A percentile compares a stretch with the other conserved stretches of the same genome.
Conservation (phyloP, 192 early-diverging fungal genomes). For the Phlyctochytrium planicorne region DNA sequence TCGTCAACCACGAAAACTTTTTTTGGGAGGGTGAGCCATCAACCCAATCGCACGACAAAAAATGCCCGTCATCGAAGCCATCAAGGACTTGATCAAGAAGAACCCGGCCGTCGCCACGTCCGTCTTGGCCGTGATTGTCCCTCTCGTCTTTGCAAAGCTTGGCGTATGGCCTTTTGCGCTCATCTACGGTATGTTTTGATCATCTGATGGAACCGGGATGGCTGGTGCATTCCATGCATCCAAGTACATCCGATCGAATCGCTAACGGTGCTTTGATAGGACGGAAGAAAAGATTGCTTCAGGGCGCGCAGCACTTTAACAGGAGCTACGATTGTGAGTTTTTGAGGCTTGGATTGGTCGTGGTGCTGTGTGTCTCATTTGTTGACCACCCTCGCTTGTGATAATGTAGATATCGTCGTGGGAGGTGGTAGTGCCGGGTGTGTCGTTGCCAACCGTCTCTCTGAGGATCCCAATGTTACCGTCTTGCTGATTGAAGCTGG, state of each 20-base stretch:
- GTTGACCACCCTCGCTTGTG: not conserved
- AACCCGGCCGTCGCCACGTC: too few relatives aligned
- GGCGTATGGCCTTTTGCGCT: not conserved
- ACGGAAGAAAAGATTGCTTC: not conserved
- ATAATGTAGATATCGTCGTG: constrained; percentile 30
- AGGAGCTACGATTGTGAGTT: not conserved
- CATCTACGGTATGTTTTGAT: too few relatives aligned
- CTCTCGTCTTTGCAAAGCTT: not conserved
- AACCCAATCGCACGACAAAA: too few relatives aligned
- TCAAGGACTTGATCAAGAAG: too few relatives aligned
- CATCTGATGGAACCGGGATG: too few relatives aligned
- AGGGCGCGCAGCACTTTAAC: not conserved
- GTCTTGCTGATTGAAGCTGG: constrained; percentile 47
- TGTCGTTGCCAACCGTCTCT: constrained; percentile 37
- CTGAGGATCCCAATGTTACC: constrained; percentile 37
- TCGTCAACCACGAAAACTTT: too few relatives aligned
- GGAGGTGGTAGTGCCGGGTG: constrained; percentile 40
- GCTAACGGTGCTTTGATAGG: too few relatives aligned
- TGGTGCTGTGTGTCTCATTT: not conserved
- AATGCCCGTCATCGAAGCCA: too few relatives aligned
- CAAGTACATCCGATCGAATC: too few relatives aligned
- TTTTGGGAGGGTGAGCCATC: too few relatives aligned
- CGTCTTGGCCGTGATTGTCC: not conserved
- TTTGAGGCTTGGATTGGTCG: not conserved
- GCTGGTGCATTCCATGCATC: too few relatives aligned